phyloP scores from a whole-genome alignment of 1,284 basidiomycete species.

The Athelia sp. region DNA sequence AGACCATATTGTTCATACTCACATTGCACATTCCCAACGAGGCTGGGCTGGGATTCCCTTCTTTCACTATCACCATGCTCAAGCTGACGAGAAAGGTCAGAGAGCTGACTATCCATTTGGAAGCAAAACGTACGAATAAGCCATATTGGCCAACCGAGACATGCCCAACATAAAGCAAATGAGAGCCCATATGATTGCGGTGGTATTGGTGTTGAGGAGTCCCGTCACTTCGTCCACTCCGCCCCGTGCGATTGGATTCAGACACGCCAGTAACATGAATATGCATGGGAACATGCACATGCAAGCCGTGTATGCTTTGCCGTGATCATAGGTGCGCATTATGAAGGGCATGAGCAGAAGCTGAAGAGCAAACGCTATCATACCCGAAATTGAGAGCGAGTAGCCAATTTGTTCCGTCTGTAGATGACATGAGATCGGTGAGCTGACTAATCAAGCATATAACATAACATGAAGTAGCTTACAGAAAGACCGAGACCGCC shows the following conservation, averaged over 20 bases:
- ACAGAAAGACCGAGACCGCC: constrained; percentile 59
- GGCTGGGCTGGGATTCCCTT: constrained; percentile 43
- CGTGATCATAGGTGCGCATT: constrained; percentile 36
- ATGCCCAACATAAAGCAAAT: constrained; percentile 33
- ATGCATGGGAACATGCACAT: constrained; percentile 44
- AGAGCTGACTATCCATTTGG: neutral
- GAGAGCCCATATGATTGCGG: constrained; percentile 34
- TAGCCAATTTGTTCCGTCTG: constrained; percentile 61
- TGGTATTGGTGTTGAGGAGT: constrained; percentile 13
- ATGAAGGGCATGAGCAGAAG: constrained; percentile 42
- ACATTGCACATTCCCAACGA: constrained; percentile 54
- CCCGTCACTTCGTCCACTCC: constrained; percentile 22
- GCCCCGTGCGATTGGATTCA: constrained; percentile 36
- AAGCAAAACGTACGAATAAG: constrained; percentile 31
- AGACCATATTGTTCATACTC: neutral
- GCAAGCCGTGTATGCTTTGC: constrained; percentile 39
- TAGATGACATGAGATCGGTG: constrained; percentile 33
- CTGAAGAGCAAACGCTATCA: constrained; percentile 40
- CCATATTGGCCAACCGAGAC: constrained; percentile 33
- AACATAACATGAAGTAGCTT: constrained; percentile 19
- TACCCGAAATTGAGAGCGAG: constrained; percentile 42
- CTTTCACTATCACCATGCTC: constrained; percentile 59
- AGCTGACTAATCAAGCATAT: constrained; percentile 25
- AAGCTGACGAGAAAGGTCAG: constrained; percentile 31
- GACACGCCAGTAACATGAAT: constrained; percentile 37